Evolutionary conservation across 352 stramenopile species (phyloP).

Genomic region (Ochromonadaceae sp.): DNA sequence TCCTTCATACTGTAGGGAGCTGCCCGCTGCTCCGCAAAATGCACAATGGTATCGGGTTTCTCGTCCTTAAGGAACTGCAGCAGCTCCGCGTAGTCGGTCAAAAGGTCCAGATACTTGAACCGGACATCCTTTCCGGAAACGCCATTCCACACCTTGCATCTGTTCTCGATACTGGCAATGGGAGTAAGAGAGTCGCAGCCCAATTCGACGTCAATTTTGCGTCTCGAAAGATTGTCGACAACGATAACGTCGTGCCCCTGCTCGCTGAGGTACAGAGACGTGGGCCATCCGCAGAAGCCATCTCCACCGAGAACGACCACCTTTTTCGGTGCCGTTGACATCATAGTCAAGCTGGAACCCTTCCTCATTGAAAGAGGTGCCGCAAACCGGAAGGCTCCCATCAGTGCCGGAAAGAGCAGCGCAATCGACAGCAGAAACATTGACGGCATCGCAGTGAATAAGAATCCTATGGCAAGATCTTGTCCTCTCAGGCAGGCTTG

Average conservation of each 20-base stretch:
- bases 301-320: constrained; percentile 41
- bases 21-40: constrained; percentile 66
- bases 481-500: too few relatives aligned
- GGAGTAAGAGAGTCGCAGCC: constrained; percentile 61
- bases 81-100: constrained; percentile 58
- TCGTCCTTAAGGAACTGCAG: constrained; percentile 58
- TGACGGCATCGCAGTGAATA: too few relatives aligned
- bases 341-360: too few relatives aligned
- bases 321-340: constrained; percentile 21
- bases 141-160: constrained; percentile 51
- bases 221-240: constrained; percentile 56
- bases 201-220: constrained; percentile 62
- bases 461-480: too few relatives aligned
- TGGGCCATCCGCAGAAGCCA: constrained; percentile 71
- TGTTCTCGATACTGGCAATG: constrained; percentile 39
- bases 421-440: too few relatives aligned
- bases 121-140: constrained; percentile 53
- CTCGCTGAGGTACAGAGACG: constrained; percentile 54
- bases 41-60: constrained; percentile 50
- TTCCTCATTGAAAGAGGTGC: too few relatives aligned
- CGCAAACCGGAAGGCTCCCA: too few relatives aligned
- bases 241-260: constrained; percentile 47
- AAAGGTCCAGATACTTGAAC: constrained; percentile 60
- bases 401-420: too few relatives aligned
- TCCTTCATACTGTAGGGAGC: constrained; percentile 68